Base-by-base conservation (phyloP, 129 eudicot genomes). In the Rutidosis leptorrhynchoides region DNA sequence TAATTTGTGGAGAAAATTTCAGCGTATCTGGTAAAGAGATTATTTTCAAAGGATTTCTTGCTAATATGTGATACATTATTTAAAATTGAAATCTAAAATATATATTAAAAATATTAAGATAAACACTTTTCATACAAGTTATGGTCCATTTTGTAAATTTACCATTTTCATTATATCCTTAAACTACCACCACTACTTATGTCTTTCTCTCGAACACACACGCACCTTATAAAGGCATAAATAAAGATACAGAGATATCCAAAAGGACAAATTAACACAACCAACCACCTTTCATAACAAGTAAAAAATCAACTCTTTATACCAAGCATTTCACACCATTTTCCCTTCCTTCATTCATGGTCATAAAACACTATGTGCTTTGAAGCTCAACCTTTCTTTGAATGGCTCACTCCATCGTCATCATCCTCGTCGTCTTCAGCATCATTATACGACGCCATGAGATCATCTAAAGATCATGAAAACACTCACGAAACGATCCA, bases 351-450 rank as follows among this genome's bases (percentile, higher is more conserved):
- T 52, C 73, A 29, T 7, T 26, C 32, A 78, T 83, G 88, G 82
- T 69, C 57, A 45, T 74, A 23, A 64, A 49, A 71, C 79, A 79
- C 58, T 65, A 73, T 85, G 66, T 85, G 88, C 78, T 75, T 76
- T 62, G 77, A 80, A 74, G 62, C 84, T 77, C 83, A 82, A 75
- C 83, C 74, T 30, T 88, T 79, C 74, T 80, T 80, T 71, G 86
- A 88, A 84, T 93, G 98, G 95, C 80, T 93, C 77, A 83, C 79
- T 64, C 88, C 86, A 51, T 67, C 94, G 23, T 54, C 52, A 70
- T 17, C 74, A 0, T 70, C 73, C 2, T 65, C 81, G 5, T 65
- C 87, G 14, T 77, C 85, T 8, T 64, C 87, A 12, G 62, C 76
- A 1, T 70, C 73, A 3, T 69, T 79, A 72, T 48, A 22, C 68